Base-by-base conservation (phyloP, 2,329 filamentous ascomycete genomes). In the Emmonsia crescens region DNA sequence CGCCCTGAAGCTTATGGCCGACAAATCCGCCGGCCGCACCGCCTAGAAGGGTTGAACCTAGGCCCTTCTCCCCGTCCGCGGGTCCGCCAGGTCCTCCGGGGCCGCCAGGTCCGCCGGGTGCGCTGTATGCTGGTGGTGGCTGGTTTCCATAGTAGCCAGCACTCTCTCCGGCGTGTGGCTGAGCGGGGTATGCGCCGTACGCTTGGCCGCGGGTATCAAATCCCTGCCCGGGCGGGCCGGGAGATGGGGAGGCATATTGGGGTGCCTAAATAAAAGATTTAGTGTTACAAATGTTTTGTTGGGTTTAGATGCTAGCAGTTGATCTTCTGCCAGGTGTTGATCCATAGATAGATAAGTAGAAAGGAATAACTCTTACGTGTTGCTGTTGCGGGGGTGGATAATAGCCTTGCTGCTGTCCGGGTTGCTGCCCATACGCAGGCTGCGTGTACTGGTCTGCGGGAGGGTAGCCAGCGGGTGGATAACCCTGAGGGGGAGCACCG, bases 31-130 rank as follows among this genome's bases (percentile, higher is more conserved):
- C 75, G 3, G 71, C 73, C 0, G 73, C 72, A 44, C 70, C 74
- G 29, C 76, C 76, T 36, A 75, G 57, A 10, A 76, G 62, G 2
- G 74, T 73, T 12, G 74, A 70, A 1, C 72, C 74, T 12, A 77
- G 63, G 21, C 72, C 71, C 51, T 69, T 74, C 27, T 74, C 73
- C 9, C 70, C 72, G 57, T 72, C 69, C 36, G 67, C 63, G 1
- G 66, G 67, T 21, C 60, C 62, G 27, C 63, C 63, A 0, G 66
- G 67, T 21, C 60, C 62, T 27, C 63, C 60, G 10, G 44, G 62
- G 19, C 59, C 59, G 16, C 54, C 52, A 60, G 60, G 51, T 60
- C 21, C 21, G 51, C 61, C 52, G 10, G 62, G 36, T 29, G 66
- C 21, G 66, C 63, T 38, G 65, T 64, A 24, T 66, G 52, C 2